Percentiles rank a stretch among this genome's conserved stretches.
phyloP scores from a whole-genome alignment of 2,329 filamentous ascomycete species.

The Nigrospora sphaerica region DNA sequence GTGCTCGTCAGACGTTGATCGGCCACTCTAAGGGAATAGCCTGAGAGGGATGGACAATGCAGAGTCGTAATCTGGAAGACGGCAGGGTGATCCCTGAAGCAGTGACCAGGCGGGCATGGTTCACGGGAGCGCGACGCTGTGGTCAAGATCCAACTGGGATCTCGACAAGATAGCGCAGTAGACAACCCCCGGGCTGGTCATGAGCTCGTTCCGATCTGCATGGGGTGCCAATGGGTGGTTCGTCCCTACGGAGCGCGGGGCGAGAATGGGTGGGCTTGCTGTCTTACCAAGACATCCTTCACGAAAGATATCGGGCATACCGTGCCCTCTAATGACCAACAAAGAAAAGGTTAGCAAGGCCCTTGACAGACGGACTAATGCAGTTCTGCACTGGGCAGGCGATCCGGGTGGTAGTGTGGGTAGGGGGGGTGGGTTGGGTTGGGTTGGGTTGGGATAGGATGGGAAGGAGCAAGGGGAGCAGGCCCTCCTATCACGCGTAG shows the following conservation, averaged over 20 bases:
- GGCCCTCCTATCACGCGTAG: constrained; percentile 1
- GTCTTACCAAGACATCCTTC: constrained; percentile 72
- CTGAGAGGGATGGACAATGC: no score
- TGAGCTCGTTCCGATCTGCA: neutral
- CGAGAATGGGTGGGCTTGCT: constrained; percentile 8
- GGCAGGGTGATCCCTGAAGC: no score
- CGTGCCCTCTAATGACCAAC: constrained; percentile 58
- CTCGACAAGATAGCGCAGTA: no score
- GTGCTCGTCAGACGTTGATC: constrained; percentile 1
- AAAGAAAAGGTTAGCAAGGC: constrained; percentile 29
- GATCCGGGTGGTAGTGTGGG: constrained; percentile 3
- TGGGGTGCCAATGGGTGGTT: no score
- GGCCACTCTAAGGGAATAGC: no score
- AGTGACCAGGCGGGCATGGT: no score
- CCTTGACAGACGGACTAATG: constrained; percentile 23
- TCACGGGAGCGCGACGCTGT: no score
- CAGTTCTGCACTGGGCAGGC: constrained; percentile 8
- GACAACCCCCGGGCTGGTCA: neutral
- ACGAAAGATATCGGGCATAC: constrained; percentile 81
- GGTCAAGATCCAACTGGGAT: no score
- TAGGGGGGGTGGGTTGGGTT: neutral
- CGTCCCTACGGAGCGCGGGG: no score
- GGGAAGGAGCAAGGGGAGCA: constrained; percentile 1
- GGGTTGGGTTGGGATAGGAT: neutral
- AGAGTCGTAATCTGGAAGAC: no score